Percentiles rank a stretch among this genome's conserved stretches.
Evolutionary conservation across 495 filamentous ascomycete species (phyloP).

Genomic region (Trichocladium antarcticum): DNA sequence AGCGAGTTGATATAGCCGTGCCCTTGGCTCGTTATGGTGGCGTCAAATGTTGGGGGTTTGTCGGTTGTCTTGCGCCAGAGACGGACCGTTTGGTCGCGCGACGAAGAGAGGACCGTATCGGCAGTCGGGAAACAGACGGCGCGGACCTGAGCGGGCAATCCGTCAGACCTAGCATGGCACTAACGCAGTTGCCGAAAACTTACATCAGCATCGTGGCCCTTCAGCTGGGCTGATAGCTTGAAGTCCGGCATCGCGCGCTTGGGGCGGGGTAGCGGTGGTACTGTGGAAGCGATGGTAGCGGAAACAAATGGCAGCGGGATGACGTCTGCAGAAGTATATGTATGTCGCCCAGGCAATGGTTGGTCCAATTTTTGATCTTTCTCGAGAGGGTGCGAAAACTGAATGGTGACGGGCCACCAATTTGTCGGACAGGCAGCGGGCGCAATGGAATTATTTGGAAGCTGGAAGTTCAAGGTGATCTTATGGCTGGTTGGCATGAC

Average conservation of each 20-base stretch:
- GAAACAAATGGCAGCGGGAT: too few relatives aligned
- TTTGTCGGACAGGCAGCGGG: conserved; percentile 13
- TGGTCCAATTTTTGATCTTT: neutral
- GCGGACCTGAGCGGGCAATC: conserved; percentile 55
- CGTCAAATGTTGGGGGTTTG: conserved; percentile 61
- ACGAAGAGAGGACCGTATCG: conserved; percentile 67
- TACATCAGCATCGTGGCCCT: conserved; percentile 78
- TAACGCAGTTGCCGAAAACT: conserved; percentile 24
- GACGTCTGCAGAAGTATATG: neutral
- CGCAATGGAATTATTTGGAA: conserved; percentile 18
- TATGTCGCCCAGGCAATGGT: neutral
- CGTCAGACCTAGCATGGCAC: conserved; percentile 9
- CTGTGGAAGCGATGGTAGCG: neutral
- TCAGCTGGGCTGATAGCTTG: conserved; percentile 72
- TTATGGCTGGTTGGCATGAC: neutral
- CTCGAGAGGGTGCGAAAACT: neutral
- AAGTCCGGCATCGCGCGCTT: conserved; percentile 41
- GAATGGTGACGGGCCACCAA: neutral
- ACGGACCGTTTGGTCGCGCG: conserved; percentile 81
- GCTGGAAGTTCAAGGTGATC: conserved; percentile 3
- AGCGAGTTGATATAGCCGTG: conserved; percentile 76
- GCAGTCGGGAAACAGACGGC: conserved; percentile 68
- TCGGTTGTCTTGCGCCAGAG: conserved; percentile 57
- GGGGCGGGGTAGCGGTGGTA: conserved; percentile 6
- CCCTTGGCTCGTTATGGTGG: conserved; percentile 61